These are phyloP conservation scores for Flaveria brownii DNA, from an alignment of 129 eudicot species.

Conservation along the genomic window DNA sequence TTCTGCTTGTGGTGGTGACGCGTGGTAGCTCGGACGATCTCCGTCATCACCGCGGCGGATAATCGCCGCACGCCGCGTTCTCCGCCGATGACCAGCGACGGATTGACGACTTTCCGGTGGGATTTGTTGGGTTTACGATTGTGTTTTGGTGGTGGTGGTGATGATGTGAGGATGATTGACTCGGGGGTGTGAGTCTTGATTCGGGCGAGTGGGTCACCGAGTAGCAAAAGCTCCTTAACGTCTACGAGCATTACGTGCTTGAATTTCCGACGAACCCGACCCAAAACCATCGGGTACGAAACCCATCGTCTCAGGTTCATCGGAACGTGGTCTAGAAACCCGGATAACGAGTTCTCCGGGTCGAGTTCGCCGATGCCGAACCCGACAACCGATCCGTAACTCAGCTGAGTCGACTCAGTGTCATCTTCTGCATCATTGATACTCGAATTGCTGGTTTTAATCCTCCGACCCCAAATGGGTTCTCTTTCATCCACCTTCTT, in stretches of 20 bases:
- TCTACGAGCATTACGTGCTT: constrained; percentile 65
- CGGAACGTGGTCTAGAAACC: constrained; percentile 67
- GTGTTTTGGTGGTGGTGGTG: constrained; percentile 25
- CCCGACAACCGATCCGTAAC: constrained; percentile 84
- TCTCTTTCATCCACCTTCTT: constrained; percentile 53
- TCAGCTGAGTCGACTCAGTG: constrained; percentile 58
- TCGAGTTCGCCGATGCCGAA: constrained; percentile 77
- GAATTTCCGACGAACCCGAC: constrained; percentile 68
- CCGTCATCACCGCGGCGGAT: constrained; percentile 63
- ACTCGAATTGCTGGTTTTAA: constrained; percentile 36
- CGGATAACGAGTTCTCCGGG: constrained; percentile 79
- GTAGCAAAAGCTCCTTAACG: constrained; percentile 51
- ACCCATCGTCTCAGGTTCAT: constrained; percentile 79
- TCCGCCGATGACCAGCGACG: constrained; percentile 65
- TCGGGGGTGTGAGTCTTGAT: constrained; percentile 63
- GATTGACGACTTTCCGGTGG: constrained; percentile 34
- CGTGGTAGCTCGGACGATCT: constrained; percentile 56
- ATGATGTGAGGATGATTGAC: constrained; percentile 44
- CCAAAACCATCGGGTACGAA: constrained; percentile 74
- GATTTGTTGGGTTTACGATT: constrained; percentile 45
- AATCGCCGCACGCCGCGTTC: constrained; percentile 71
- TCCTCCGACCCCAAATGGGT: constrained; percentile 69
- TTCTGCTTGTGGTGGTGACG: constrained; percentile 61
- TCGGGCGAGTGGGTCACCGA: constrained; percentile 76
- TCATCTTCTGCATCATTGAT: constrained; percentile 16